phyloP scores from a whole-genome alignment of 805 yeast species.

The Priceomyces carsonii region DNA sequence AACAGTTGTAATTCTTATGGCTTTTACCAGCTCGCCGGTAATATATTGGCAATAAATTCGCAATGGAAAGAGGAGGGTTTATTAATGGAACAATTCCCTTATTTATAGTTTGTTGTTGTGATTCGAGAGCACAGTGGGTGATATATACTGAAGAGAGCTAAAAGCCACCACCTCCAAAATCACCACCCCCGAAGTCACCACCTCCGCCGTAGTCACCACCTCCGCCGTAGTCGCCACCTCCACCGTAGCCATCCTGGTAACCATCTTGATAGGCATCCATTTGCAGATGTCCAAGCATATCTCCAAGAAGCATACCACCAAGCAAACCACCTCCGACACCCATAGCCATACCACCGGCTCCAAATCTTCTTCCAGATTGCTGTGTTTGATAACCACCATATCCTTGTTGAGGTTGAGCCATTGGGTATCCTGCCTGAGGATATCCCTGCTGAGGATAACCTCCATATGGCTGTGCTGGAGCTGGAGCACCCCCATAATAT shows the following conservation, averaged over 20 bases:
- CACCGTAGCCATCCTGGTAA: conserved; percentile 28
- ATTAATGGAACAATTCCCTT: no score
- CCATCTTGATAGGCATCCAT: conserved; percentile 36
- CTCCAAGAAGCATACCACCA: conserved; percentile 58
- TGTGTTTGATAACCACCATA: conserved; percentile 14
- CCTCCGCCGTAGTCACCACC: conserved; percentile 24
- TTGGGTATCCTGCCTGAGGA: conserved; percentile 34
- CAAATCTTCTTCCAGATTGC: conserved; percentile 34
- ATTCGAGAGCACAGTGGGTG: no score
- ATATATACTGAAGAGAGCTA: background rate
- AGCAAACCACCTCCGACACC: conserved; percentile 56
- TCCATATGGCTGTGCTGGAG: conserved; percentile 23
- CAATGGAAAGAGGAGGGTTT: no score
- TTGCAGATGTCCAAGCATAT: conserved; percentile 25
- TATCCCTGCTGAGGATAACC: conserved; percentile 27
- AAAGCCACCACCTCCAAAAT: conserved; percentile 11
- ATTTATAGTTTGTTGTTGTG: no score
- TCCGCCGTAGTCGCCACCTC: conserved; percentile 31
- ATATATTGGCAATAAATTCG: no score
- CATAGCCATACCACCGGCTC: conserved; percentile 49
- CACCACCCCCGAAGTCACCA: conserved; percentile 41
- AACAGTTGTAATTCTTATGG: no score
- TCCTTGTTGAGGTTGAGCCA: conserved; percentile 18
- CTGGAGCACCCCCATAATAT: conserved; percentile 12
- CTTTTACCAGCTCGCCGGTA: no score